Evolutionary conservation across 768 basidiomycete species (phyloP), one percentile per base, ranked within the genome.

Genomic region (Pisolithus orientalis): DNA sequence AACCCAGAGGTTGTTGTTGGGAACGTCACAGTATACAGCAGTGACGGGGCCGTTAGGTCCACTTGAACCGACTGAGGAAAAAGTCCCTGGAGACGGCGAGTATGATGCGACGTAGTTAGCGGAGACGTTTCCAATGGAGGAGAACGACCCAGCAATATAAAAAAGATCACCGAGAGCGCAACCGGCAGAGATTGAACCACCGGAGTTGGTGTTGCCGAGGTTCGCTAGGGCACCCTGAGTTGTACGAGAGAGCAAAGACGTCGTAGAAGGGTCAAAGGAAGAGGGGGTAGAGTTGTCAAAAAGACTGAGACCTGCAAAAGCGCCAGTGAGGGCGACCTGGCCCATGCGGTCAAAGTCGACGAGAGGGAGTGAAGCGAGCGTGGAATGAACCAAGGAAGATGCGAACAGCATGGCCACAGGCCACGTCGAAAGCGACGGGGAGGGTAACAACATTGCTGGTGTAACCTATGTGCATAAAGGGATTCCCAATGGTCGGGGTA

Each of bases 261-360:
- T 80, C 44, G 81, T 77, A 2, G 84, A 74, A 27, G 89, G 75
- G 68, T 93, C 84, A 66, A 87, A 85, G 32, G 82, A 63, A 59
- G 79, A 63, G 45, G 78, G 60, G 31, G 80, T 67, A 53, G 72
- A 79, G 54, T 72, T 80, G 63, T 82, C 72, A 75, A 87, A 85
- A 53, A 94, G 63, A 63, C 86, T 87, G 55, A 99, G 74, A 43
- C 94, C 95, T 24, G 87, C 80, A 64, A 97, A 99, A 32, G 88
- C 77, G 52, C 95, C 95, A 27, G 85, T 84, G 39, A 97, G 76
- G 52, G 84, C 93, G 47, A 97, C 93, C 50, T 78, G 84, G 57
- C 95, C 95, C 90, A 99, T 94, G 49, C 87, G 84, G 60, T 76
- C 71, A 62, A 83, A 86, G 68, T 89, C 87, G 60, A 88, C 74